Percentiles rank a stretch among this genome's conserved stretches.
Evolutionary conservation across 306 rosid species (phyloP).

Genomic region (Lathyrus sativus): DNA sequence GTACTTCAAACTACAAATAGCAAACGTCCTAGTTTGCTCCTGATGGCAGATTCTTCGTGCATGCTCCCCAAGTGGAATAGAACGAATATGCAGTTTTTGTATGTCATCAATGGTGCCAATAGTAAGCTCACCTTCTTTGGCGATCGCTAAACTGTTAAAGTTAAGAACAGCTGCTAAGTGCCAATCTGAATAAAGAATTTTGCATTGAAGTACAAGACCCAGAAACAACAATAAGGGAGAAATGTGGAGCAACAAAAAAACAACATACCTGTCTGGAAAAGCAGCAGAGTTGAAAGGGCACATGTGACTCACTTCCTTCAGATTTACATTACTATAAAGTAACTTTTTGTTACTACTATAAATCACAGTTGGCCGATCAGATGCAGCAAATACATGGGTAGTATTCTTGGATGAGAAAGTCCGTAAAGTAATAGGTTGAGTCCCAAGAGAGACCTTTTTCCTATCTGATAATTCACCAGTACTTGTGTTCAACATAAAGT

Average conservation of each 20-base stretch:
- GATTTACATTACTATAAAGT: slow-evolving; percentile 91
- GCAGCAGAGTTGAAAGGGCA: slow-evolving; percentile 99
- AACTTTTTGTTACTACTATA: slow-evolving; percentile 95
- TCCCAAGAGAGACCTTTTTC: slow-evolving; percentile 97
- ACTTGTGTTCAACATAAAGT: slow-evolving; percentile 76
- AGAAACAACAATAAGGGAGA: slow-evolving; percentile 16
- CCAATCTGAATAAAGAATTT: slow-evolving; percentile 1
- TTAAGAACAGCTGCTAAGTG: slow-evolving; percentile 29
- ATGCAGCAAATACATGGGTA: slow-evolving; percentile 96
- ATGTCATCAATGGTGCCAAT: slow-evolving; percentile 98
- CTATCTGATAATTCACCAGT: slow-evolving; percentile 87
- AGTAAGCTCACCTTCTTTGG: slow-evolving; percentile 97
- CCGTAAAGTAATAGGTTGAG: slow-evolving; percentile 96
- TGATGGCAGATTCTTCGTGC: slow-evolving; percentile 95
- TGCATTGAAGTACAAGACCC: slow-evolving; percentile 26
- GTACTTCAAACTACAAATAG: slow-evolving; percentile 76
- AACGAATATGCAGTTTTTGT: slow-evolving; percentile 97
- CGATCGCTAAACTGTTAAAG: slow-evolving; percentile 85
- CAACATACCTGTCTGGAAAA: slow-evolving; percentile 89
- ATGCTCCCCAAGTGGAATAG: slow-evolving; percentile 94
- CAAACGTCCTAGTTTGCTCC: slow-evolving; percentile 96
- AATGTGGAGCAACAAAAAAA: slow-evolving; percentile 14
- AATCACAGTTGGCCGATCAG: slow-evolving; percentile 96
- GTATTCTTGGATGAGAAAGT: slow-evolving; percentile 94
- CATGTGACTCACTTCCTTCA: slow-evolving; percentile 99